Conservation (phyloP, 2,329 filamentous ascomycete species). For the Alternaria sp. region DNA sequence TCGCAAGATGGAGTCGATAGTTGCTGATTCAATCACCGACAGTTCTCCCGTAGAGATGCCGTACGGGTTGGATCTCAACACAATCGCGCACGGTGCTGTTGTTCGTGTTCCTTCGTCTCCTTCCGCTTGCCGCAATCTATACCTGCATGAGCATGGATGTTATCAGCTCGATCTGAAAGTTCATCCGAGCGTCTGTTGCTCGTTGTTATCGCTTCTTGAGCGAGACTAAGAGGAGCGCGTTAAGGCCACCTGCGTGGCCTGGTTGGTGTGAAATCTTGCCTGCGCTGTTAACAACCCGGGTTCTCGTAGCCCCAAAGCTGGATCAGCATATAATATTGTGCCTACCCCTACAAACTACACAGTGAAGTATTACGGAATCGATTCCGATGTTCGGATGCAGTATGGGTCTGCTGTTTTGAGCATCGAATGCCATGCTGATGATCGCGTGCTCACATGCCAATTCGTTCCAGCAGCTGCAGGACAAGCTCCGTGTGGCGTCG, state of each 20-base stretch:
- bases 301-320: background rate
- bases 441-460: background rate
- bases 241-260: background rate
- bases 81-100: constrained; percentile 1
- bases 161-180: background rate
- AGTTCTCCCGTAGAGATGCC: constrained; percentile 1
- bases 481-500: constrained; percentile 11
- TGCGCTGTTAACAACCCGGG: background rate
- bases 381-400: background rate
- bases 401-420: background rate
- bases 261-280: background rate
- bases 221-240: background rate
- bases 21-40: constrained; percentile 1
- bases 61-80: background rate
- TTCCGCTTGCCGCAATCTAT: background rate
- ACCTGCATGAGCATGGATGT: background rate
- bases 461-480: background rate
- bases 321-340: background rate
- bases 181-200: background rate
- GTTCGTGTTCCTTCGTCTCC: background rate
- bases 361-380: background rate
- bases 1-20: background rate
- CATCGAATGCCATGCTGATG: background rate
- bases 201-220: background rate
- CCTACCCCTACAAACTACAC: background rate